Evolutionary conservation across 208 protist genomes (phyloP), one percentile per base, ranked within the genome.

Genomic region (Leptomonas pyrrhocoris): DNA sequence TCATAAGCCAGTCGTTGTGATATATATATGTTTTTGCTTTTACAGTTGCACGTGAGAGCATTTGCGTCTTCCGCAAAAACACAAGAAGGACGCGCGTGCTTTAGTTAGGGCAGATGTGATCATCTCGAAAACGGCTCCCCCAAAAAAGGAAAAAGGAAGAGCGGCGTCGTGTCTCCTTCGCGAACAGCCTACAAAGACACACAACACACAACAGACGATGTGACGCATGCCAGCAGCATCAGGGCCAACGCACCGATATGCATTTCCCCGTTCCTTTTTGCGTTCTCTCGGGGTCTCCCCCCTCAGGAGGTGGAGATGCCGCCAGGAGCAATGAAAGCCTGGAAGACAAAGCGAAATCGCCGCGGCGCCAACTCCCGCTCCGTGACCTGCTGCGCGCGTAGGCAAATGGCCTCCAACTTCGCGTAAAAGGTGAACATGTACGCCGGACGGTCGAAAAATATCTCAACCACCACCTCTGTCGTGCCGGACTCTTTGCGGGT

Each of bases 391-490:
- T 94, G 89, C 1, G 83, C 83, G 13, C 85, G 79, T 30, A 89
- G 69, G 45, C 85, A 94, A 21, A 96, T 77, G 18, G 89, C 88
- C 86, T 96, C 89, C 49, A 96, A 66, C 61, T 94, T 92, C 13
- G 80, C 21, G 78, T 96, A 94, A 54, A 96, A 96, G n/a, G 84
- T 94, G 68, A 94, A 94, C 85, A 96, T 90, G 77, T 94, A 96
- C 45, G 89, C 85, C 15, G 92, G 92, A 15, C 92, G 77, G 43
- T 94, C 89, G 65, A 94, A 93, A 64, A 94, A 96, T 15, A 94
- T 86, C 71, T 96, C 89, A n/a, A 91, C 90, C n/a, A 94, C 83
- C 31, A 94, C 92, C 75, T 96, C 89, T 28, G 84, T 91, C 49
- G 78, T 93, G 19, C 86, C 85, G 15, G 86, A 88, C 40, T 89